phyloP scores from a whole-genome alignment of 345 rosid species.

The Hypericum perforatum region DNA sequence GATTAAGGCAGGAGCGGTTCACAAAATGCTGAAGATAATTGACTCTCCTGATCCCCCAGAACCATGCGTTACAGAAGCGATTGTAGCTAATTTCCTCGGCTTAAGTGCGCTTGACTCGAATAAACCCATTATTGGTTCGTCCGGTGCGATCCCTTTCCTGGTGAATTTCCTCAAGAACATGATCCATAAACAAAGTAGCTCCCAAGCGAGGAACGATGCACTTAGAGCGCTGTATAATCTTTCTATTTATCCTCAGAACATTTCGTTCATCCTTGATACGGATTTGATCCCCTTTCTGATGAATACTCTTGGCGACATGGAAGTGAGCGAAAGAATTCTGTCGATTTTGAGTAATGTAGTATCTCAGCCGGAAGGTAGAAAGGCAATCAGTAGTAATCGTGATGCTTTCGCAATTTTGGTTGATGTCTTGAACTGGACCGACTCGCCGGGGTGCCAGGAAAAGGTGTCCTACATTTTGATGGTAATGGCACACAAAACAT shows the following conservation, averaged over 20 bases:
- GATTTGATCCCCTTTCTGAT: slow-evolving; percentile 47
- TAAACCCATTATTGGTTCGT: slow-evolving; percentile 84
- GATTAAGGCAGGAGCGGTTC: slow-evolving; percentile 95
- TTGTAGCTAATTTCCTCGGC: slow-evolving; percentile 86
- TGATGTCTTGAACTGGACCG: slow-evolving; percentile 85
- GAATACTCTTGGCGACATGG: slow-evolving; percentile 76
- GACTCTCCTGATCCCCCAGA: slow-evolving; percentile 42
- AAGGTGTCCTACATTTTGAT: slow-evolving; percentile 72
- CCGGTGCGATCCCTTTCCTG: slow-evolving; percentile 77
- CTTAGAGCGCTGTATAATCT: slow-evolving; percentile 83
- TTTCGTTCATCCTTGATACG: slow-evolving; percentile 50
- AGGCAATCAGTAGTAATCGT: slow-evolving; percentile 39
- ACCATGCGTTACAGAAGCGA: slow-evolving; percentile 60
- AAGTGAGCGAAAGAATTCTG: slow-evolving; percentile 77
- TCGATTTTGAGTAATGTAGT: slow-evolving; percentile 73
- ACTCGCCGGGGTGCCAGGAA: slow-evolving; percentile 89
- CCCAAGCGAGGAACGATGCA: slow-evolving; percentile 81
- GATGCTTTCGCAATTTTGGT: slow-evolving; percentile 70
- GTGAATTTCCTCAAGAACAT: slow-evolving; percentile 42
- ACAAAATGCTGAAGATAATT: slow-evolving; percentile 78
- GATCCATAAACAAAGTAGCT: slow-evolving; percentile 22
- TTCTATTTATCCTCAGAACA: slow-evolving; percentile 53
- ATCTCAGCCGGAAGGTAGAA: slow-evolving; percentile 75
- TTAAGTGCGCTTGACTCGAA: slow-evolving; percentile 84
- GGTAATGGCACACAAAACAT: slow-evolving; percentile 91